Percentiles rank a stretch among this genome's conserved stretches.
These are phyloP conservation scores for Skeletonema menzelii DNA, from an alignment of 108 stramenopile species.

Conservation along the genomic window DNA sequence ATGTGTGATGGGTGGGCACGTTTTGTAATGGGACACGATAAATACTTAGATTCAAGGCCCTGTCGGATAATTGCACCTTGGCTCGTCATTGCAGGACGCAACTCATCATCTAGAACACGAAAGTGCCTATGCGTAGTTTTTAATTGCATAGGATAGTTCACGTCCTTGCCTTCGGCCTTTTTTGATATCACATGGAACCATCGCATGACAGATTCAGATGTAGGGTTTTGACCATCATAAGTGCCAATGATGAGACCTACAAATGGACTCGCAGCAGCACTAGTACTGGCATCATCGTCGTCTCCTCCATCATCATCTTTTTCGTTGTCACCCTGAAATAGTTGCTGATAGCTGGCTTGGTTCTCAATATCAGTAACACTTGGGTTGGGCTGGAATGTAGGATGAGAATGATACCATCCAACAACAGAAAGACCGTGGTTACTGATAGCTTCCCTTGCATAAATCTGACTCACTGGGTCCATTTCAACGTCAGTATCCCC, in stretches of 20 bases:
- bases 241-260: conserved; percentile 59
- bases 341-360: conserved; percentile 57
- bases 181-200: conserved; percentile 50
- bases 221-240: conserved; percentile 43
- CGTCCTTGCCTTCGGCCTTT: conserved; percentile 21
- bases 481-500: conserved; percentile 71
- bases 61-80: conserved; percentile 20
- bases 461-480: conserved; percentile 62
- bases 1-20: neutral
- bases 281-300: conserved; percentile 10
- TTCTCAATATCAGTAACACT: conserved; percentile 63
- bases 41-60: conserved; percentile 26
- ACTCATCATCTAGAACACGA: conserved; percentile 16
- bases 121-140: conserved; percentile 38
- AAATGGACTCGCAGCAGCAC: conserved; percentile 30
- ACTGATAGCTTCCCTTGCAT: conserved; percentile 46
- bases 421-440: conserved; percentile 49
- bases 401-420: conserved; percentile 68
- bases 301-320: conserved; percentile 11
- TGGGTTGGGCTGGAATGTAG: conserved; percentile 35
- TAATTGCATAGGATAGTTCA: conserved; percentile 41
- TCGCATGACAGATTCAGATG: conserved; percentile 42
- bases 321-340: conserved; percentile 37
- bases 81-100: conserved; percentile 19
- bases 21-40: conserved; percentile 26